Evolutionary conservation across 176 grass and related monocot species (phyloP), one percentile per base, ranked within the genome.

Genomic region (Ananas comosus): DNA sequence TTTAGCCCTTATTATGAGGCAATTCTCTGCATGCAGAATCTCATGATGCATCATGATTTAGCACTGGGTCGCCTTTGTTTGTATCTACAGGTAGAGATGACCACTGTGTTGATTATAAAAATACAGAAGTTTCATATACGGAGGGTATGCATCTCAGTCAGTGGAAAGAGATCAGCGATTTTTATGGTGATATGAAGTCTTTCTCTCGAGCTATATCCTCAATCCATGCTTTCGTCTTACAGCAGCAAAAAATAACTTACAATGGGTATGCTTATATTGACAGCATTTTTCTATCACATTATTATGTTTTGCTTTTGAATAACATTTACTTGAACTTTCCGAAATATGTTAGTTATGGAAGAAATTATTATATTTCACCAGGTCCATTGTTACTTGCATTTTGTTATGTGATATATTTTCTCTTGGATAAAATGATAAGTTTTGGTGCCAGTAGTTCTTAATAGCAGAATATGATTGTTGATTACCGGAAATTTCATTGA

Each of bases 101-200:
- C 86, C 88, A 97, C 89, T 53, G 64, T 97, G 65, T 64, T 97
- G n/a, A 63, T 97, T 54, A 73, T 97, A 97, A 87, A 85, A 89
- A 97, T 74, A 75, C 69, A 11, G 94, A 97, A 79, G 89, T 58
- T 92, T 70, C 50, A 54, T 97, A 67, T 92, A 79, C 68, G 93
- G 89, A 23, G 94, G 86, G 79, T 97, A 85, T 65, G 89, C 89
- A 68, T 93, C 94, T 74, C 94, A 90, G 59, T n/a, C 86, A 80
- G 53, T 97, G 94, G 86, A 90, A 80, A 85, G 76, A 49, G 81
- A 88, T n/a, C 70, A 90, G 83, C 77, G 89, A 97, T 86, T 97
- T 92, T 69, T 97, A 93, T 70, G 94, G 89, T 69, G 89, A 90
- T 74, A 88, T 97, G 94, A 97, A 90, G 83, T 90, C 84, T 97